phyloP scores from a whole-genome alignment of 345 rosid genomes.

The Salix viminalis region DNA sequence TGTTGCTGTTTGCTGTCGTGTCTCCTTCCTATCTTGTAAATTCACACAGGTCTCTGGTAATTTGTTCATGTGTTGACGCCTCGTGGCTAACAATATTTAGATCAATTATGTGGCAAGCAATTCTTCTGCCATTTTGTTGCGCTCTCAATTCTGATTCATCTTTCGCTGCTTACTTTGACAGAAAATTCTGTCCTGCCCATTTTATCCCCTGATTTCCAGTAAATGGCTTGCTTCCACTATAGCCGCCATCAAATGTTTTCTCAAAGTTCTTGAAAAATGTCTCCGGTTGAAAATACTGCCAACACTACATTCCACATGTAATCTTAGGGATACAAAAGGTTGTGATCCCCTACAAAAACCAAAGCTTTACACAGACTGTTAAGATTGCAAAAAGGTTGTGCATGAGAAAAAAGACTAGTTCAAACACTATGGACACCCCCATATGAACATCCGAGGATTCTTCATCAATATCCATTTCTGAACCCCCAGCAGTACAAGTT shows the following conservation, averaged over 20 bases:
- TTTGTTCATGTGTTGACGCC: background rate
- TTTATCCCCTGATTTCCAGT: background rate
- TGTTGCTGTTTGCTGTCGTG: background rate
- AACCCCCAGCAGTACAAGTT: slow-evolving; percentile 18
- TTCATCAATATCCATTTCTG: slow-evolving; percentile 24
- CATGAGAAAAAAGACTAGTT: background rate
- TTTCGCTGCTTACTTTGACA: too few relatives aligned
- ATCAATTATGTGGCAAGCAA: background rate
- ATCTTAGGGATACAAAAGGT: background rate
- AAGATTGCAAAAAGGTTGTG: background rate
- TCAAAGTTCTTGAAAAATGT: background rate
- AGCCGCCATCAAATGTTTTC: background rate
- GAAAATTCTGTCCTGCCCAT: too few relatives aligned
- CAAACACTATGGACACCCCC: background rate
- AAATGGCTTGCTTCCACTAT: background rate
- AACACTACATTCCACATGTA: background rate
- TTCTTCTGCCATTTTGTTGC: background rate
- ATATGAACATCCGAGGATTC: slow-evolving; percentile 8
- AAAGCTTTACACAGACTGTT: background rate
- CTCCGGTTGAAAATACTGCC: background rate
- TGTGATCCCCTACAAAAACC: background rate
- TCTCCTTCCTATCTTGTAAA: background rate
- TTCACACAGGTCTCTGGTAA: background rate
- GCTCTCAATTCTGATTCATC: too few relatives aligned
- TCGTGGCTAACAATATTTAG: background rate